Evolutionary conservation across 202 grass and related monocot genomes (phyloP).

Genomic region (Bolboschoenoplectus hybrid): DNA sequence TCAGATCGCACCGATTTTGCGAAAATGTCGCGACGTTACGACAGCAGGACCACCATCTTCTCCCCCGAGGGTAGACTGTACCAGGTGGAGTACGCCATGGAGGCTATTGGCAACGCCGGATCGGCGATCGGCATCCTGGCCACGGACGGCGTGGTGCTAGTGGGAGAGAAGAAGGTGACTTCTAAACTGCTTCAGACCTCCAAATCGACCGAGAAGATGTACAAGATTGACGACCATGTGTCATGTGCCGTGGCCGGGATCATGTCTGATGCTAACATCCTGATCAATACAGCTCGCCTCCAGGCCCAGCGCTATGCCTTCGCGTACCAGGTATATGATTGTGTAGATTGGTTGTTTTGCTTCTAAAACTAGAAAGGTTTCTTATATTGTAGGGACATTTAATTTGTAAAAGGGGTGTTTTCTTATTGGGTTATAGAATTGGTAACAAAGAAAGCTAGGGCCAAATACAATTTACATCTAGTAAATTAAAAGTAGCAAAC

Average conservation of each 20-base stretch:
- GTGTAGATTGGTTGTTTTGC: not conserved
- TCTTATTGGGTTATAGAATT: slow-evolving; percentile 3
- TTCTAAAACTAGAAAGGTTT: slow-evolving; percentile 5
- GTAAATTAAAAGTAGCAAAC: not conserved
- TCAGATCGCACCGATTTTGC: slow-evolving; percentile 33
- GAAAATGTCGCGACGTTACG: slow-evolving; percentile 81
- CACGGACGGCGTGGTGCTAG: slow-evolving; percentile 73
- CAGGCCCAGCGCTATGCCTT: slow-evolving; percentile 94
- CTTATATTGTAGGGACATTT: not conserved
- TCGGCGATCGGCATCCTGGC: slow-evolving; percentile 84
- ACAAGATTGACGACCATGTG: slow-evolving; percentile 95
- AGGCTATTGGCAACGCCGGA: slow-evolving; percentile 95
- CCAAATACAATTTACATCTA: not conserved
- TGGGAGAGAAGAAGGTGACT: slow-evolving; percentile 99
- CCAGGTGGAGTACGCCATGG: slow-evolving; percentile 99
- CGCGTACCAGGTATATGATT: slow-evolving; percentile 58
- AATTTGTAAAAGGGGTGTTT: not conserved
- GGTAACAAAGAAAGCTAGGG: not conserved
- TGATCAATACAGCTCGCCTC: slow-evolving; percentile 96
- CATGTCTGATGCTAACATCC: slow-evolving; percentile 99
- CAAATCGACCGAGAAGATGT: slow-evolving; percentile 96
- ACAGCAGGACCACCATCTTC: slow-evolving; percentile 99
- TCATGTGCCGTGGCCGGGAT: slow-evolving; percentile 92
- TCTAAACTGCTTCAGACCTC: slow-evolving; percentile 97
- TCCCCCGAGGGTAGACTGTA: slow-evolving; percentile 93